Conservation (phyloP, 2,329 filamentous ascomycete species). For the Paracorniculantispora psalliotae region DNA sequence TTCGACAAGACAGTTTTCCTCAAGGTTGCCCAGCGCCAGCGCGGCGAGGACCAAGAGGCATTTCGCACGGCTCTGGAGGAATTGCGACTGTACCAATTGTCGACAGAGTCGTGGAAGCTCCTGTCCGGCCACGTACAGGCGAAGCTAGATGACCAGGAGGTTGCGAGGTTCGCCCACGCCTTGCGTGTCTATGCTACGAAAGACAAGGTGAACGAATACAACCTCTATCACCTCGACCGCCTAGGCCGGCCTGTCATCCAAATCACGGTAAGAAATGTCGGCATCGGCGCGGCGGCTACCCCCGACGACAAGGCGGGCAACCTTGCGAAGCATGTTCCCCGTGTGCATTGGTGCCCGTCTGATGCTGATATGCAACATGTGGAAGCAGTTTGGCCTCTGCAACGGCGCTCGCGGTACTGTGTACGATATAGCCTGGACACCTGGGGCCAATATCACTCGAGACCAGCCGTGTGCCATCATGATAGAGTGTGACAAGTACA, state of each 20-base stretch:
- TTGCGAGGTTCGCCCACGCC: no score
- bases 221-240: conserved; percentile 13
- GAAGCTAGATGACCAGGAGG: no score
- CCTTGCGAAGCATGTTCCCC: conserved; percentile 15
- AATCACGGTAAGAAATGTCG: conserved; percentile 12
- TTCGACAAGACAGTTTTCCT: no score
- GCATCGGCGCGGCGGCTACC: conserved; percentile 8
- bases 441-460: conserved; percentile 14
- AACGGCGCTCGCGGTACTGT: conserved; percentile 16
- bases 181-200: no score
- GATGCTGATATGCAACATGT: conserved; percentile 13
- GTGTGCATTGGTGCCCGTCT: conserved; percentile 14
- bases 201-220: conserved; percentile 14
- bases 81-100: no score
- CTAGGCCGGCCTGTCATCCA: conserved; percentile 11
- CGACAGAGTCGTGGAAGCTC: no score
- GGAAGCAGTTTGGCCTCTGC: conserved; percentile 15
- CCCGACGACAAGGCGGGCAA: conserved; percentile 13
- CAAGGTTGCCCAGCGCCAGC: no score
- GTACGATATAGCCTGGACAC: conserved; percentile 17
- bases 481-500: conserved; percentile 16
- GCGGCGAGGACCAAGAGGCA: no score
- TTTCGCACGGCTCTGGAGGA: no score
- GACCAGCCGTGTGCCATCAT: conserved; percentile 15
- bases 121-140: no score